A percentile compares a stretch with the other conserved stretches of the same genome.
phyloP scores from a whole-genome alignment of 768 basidiomycete genomes.

The Russula virescens region DNA sequence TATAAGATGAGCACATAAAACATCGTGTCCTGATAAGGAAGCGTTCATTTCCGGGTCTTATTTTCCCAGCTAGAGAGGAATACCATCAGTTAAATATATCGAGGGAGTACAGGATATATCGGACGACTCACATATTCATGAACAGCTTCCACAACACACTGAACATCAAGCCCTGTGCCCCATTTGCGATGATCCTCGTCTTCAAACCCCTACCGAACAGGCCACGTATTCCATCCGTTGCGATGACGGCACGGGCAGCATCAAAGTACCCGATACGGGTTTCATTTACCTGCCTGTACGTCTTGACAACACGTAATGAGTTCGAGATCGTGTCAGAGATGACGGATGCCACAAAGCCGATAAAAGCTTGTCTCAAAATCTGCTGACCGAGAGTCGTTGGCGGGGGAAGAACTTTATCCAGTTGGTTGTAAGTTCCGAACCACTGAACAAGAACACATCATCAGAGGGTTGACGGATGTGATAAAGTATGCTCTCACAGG shows the following conservation, averaged over 20 bases:
- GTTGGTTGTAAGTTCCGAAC: conserved; percentile 83
- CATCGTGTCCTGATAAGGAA: background rate
- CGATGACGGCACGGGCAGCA: conserved; percentile 72
- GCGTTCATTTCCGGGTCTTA: background rate
- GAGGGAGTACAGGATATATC: background rate
- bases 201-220: conserved; percentile 86
- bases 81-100: background rate
- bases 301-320: conserved; percentile 89
- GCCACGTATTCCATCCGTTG: conserved; percentile 67
- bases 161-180: conserved; percentile 89
- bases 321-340: conserved; percentile 84
- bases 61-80: conserved; percentile 11
- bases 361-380: conserved; percentile 77
- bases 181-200: conserved; percentile 86
- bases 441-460: conserved; percentile 42
- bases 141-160: conserved; percentile 88
- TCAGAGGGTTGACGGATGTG: background rate
- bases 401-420: conserved; percentile 55
- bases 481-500: conserved; percentile 46
- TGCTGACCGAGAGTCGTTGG: conserved; percentile 49
- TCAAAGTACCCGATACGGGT: conserved; percentile 71
- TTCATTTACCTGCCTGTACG: conserved; percentile 88
- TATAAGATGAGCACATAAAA: background rate
- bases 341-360: conserved; percentile 85
- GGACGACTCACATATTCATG: conserved; percentile 66